A percentile compares a stretch with the other conserved stretches of the same genome.
phyloP scores from a whole-genome alignment of 1,284 basidiomycete species.

The Trichosporon ovoides region DNA sequence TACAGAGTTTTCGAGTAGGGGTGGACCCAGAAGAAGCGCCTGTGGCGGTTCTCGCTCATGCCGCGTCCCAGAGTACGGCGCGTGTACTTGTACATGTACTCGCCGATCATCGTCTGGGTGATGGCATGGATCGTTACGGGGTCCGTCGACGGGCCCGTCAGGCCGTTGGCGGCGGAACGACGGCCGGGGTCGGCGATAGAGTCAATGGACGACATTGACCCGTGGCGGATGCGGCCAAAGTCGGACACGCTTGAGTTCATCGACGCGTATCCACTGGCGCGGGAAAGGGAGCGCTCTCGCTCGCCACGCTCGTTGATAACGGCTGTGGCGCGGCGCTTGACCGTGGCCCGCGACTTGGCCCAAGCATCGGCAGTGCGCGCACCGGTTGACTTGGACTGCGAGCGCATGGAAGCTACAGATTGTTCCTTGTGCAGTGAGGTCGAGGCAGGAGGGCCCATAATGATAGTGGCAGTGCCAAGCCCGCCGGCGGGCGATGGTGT shows the following conservation, averaged over 20 bases:
- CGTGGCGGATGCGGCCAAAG: slow-evolving; percentile 28
- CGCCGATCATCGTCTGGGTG: slow-evolving; percentile 99
- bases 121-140: slow-evolving; percentile 87
- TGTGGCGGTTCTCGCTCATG: slow-evolving; percentile 83
- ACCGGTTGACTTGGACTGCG: slow-evolving; percentile 16
- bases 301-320: slow-evolving; percentile 17
- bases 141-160: slow-evolving; percentile 59
- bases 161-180: slow-evolving; percentile 1
- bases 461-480: slow-evolving; percentile 49
- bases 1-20: slow-evolving; percentile 97
- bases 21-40: slow-evolving; percentile 98
- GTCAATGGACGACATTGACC: slow-evolving; percentile 41
- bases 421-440: slow-evolving; percentile 1
- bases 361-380: slow-evolving; percentile 48
- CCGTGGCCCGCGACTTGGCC: slow-evolving; percentile 39
- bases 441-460: slow-evolving; percentile 60
- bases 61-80: slow-evolving; percentile 85
- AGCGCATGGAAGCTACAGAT: slow-evolving; percentile 53
- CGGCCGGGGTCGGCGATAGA: slow-evolving; percentile 20
- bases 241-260: slow-evolving; percentile 30
- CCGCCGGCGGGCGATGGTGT: neutral
- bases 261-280: slow-evolving; percentile 26
- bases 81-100: slow-evolving; percentile 98
- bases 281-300: slow-evolving; percentile 11
- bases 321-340: slow-evolving; percentile 33